These are phyloP conservation scores for Lathyrus aphaca DNA, from an alignment of 306 rosid genomes.

Conservation along the genomic window DNA sequence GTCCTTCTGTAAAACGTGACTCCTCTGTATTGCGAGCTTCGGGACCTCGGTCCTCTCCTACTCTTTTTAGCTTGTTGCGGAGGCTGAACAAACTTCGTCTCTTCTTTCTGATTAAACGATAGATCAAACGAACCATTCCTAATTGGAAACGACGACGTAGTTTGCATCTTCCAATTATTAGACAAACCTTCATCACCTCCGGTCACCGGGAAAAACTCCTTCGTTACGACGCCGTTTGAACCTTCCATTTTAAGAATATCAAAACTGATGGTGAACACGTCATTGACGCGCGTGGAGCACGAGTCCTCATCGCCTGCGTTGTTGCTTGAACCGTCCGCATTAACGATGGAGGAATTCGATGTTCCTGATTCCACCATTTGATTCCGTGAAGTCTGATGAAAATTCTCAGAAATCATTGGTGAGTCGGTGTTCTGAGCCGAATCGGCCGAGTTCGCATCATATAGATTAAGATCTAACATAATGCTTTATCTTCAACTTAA, in stretches of 20 bases:
- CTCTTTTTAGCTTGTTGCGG: conserved; percentile 56
- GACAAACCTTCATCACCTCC: conserved; percentile 41
- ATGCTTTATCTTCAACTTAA: conserved; percentile 38
- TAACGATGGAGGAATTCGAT: conserved; percentile 91
- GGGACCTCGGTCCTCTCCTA: conserved; percentile 94
- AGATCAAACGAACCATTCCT: conserved; percentile 64
- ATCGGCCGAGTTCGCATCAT: conserved; percentile 62
- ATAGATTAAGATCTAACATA: conserved; percentile 96
- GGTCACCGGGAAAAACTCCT: conserved; percentile 70
- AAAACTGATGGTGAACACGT: conserved; percentile 68
- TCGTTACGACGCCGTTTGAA: conserved; percentile 54
- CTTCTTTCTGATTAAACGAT: conserved; percentile 54
- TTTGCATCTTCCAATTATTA: conserved; percentile 54
- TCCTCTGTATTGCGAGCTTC: conserved; percentile 97
- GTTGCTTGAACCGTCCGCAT: conserved; percentile 84
- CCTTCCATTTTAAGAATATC: conserved; percentile 67
- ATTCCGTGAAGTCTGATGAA: conserved; percentile 59
- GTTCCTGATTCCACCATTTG: conserved; percentile 94
- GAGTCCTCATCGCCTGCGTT: conserved; percentile 78
- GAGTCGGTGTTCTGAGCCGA: conserved; percentile 55
- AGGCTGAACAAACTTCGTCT: conserved; percentile 46
- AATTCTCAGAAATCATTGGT: conserved; percentile 41
- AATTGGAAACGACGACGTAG: conserved; percentile 51
- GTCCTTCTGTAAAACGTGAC: conserved; percentile 96
- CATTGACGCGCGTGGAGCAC: conserved; percentile 77